A percentile compares a stretch with the other conserved stretches of the same genome.
Evolutionary conservation across 257 asterid species (phyloP).

Genomic region (Cinchona pubescens): DNA sequence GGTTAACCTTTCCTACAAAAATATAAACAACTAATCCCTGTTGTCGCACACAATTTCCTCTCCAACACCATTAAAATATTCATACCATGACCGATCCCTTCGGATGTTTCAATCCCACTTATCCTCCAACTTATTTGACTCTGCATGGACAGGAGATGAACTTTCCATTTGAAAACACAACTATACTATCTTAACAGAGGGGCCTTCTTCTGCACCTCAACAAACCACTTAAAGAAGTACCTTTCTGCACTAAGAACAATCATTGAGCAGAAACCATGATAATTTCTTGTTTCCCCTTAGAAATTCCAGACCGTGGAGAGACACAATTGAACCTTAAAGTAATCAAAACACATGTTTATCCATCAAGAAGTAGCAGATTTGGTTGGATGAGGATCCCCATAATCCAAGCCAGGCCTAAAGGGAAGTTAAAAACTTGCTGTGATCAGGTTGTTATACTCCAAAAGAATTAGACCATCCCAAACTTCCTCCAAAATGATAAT

Average conservation of each 20-base stretch:
- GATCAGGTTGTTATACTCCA: not conserved
- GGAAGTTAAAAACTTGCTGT: not conserved
- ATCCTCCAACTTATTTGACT: not conserved
- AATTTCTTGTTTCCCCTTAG: conserved; percentile 1
- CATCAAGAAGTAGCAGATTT: not conserved
- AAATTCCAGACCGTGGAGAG: not conserved
- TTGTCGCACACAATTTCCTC: not conserved
- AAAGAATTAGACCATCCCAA: not conserved
- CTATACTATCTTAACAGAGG: not conserved
- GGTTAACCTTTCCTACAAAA: not conserved
- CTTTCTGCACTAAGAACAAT: not conserved
- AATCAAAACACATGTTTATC: not conserved
- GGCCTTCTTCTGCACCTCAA: not conserved
- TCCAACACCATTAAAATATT: not conserved
- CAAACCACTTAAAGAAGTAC: not conserved
- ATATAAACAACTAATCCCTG: not conserved
- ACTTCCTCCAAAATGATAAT: not conserved
- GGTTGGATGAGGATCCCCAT: not conserved
- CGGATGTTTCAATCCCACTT: not conserved
- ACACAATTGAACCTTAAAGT: not conserved
- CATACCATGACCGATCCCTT: not conserved
- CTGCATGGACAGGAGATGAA: not conserved
- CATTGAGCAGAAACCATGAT: not conserved
- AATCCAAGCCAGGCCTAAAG: not conserved
- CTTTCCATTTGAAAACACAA: not conserved